Conservation (phyloP, 768 basidiomycete species). For the Steccherinum ochraceum region DNA sequence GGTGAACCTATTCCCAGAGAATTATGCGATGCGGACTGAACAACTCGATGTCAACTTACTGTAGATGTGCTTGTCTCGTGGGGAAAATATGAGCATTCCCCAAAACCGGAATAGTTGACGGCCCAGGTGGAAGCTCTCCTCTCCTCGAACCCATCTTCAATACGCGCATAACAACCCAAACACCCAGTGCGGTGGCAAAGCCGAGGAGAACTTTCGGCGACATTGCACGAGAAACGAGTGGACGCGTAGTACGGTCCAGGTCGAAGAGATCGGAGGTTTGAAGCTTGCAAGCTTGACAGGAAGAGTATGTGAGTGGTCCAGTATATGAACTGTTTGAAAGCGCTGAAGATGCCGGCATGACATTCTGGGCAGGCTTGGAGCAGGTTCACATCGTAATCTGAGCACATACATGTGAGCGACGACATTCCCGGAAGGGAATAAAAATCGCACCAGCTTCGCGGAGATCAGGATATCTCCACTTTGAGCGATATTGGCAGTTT, state of each 20-base stretch:
- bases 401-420: too few relatives aligned
- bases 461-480: too few relatives aligned
- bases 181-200: background rate
- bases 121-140: background rate
- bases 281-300: background rate
- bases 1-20: background rate
- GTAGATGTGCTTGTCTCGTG: background rate
- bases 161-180: background rate
- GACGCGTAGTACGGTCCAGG: background rate
- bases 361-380: too few relatives aligned
- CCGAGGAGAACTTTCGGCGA: background rate
- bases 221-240: background rate
- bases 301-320: background rate
- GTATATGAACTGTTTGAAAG: background rate
- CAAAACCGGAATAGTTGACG: background rate
- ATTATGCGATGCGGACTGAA: background rate
- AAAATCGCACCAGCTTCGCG: too few relatives aligned
- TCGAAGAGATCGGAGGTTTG: background rate
- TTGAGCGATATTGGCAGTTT: too few relatives aligned
- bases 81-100: background rate
- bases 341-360: background rate
- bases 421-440: too few relatives aligned
- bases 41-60: conserved; percentile 3
- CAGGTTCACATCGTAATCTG: too few relatives aligned
- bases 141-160: background rate